phyloP scores from a whole-genome alignment of 2,329 filamentous ascomycete genomes.

The Colletotrichum musicola region DNA sequence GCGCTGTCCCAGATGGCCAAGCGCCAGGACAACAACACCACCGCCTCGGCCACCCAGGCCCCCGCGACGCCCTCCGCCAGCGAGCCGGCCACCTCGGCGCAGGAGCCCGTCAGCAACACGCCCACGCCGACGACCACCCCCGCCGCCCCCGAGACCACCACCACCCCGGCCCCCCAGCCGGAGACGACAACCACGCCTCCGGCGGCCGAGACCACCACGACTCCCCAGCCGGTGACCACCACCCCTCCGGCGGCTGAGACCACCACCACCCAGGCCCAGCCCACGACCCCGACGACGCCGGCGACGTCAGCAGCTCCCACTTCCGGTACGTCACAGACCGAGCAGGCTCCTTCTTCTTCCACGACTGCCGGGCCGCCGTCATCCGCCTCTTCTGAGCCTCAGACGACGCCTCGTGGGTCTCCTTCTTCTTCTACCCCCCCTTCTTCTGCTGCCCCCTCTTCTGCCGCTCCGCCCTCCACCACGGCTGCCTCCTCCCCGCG shows the following conservation, averaged over 20 bases:
- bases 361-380: constrained; percentile 48
- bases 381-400: constrained; percentile 39
- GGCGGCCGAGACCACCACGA: constrained; percentile 14
- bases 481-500: constrained; percentile 30
- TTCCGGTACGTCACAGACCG: constrained; percentile 43
- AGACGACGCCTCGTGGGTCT: constrained; percentile 38
- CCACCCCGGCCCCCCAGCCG: constrained; percentile 17
- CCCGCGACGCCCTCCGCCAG: constrained; percentile 37
- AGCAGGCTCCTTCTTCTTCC: constrained; percentile 43
- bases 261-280: constrained; percentile 27
- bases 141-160: constrained; percentile 29
- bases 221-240: constrained; percentile 34
- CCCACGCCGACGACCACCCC: constrained; percentile 42
- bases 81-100: constrained; percentile 28
- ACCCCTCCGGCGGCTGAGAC: constrained; percentile 32
- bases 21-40: constrained; percentile 61
- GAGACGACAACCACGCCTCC: constrained; percentile 28
- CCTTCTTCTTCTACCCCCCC: constrained; percentile 42
- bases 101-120: constrained; percentile 29
- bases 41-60: constrained; percentile 41
- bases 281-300: constrained; percentile 43
- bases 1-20: constrained; percentile 75
- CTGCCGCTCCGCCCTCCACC: constrained; percentile 40
- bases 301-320: constrained; percentile 46
- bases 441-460: constrained; percentile 47